Evolutionary conservation across 495 filamentous ascomycete genomes (phyloP), one percentile per base, ranked within the genome.

Genomic region (Trichoderma asperelloides): DNA sequence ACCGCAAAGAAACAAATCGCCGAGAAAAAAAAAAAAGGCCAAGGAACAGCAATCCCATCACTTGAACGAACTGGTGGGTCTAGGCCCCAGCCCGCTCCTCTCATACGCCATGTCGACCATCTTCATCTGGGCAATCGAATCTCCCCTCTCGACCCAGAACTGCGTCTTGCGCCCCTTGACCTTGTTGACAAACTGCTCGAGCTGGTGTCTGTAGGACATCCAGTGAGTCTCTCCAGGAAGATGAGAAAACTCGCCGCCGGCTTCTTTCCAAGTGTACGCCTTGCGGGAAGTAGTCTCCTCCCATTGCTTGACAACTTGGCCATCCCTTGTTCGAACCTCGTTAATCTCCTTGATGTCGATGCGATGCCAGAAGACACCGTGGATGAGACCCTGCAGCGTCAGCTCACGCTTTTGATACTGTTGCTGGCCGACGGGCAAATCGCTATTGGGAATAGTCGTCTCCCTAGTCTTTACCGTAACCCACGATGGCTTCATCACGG

Each of bases 141-240:
- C 83, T 66, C 78, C 75, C 1, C 72, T 74, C 68, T 77, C 73
- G 11, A 87, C 71, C 85, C 86, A 87, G 9, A 79, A 74, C 6
- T 75, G 76, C 5, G 73, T 76, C 49, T 76, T 67, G 6, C 80
- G 72, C 0, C 80, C 80, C 33, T 78, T 80, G 4, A 87, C 69
- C 27, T 70, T 74, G 69, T 86, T 82, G 18, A 87, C 81, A 69
- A 88, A 88, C 66, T 82, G 75, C 68, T 87, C 80, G 8, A 88
- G 74, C 73, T 84, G 79, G 68, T 82, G 75, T 13, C 79, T 76
- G 69, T 85, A 86, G 2, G 79, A 79, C 1, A 75, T 69, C 85
- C 85, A 87, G 68, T 76, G 78, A 13, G 70, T 65, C 68, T 82
- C 77, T 9, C 79, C 78, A n/a, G 67, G 63, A 67, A 74, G 65